A percentile compares a stretch with the other conserved stretches of the same genome.
phyloP scores from a whole-genome alignment of 257 asterid species.

The Capsicum pubescens region DNA sequence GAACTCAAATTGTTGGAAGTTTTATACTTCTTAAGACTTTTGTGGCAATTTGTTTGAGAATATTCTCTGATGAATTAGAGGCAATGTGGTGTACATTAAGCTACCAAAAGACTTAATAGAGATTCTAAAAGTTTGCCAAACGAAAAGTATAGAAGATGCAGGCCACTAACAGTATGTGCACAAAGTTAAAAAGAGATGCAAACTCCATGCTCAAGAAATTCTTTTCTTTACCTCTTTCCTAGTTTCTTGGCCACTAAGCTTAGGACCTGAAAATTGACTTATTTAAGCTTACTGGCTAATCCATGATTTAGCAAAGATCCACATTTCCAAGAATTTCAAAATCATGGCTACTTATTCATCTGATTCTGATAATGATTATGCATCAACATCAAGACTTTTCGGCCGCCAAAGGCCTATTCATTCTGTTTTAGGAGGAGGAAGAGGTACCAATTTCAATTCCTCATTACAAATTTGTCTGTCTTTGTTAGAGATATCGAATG shows the following conservation, averaged over 20 bases:
- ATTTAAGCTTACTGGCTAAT: slow-evolving; percentile 27
- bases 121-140: slow-evolving; percentile 8
- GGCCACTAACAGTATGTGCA: slow-evolving; percentile 27
- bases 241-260: slow-evolving; percentile 45
- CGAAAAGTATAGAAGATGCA: slow-evolving; percentile 27
- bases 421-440: slow-evolving; percentile 62
- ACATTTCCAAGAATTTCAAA: neutral
- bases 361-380: slow-evolving; percentile 34
- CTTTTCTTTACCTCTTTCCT: slow-evolving; percentile 44
- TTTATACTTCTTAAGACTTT: too few relatives aligned
- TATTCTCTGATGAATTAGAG: neutral
- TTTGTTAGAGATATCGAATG: neutral
- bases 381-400: slow-evolving; percentile 40
- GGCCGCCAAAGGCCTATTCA: slow-evolving; percentile 56
- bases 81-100: neutral
- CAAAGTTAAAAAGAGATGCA: slow-evolving; percentile 18
- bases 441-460: slow-evolving; percentile 39
- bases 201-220: slow-evolving; percentile 45
- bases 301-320: neutral
- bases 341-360: slow-evolving; percentile 29
- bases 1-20: neutral
- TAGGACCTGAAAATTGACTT: slow-evolving; percentile 33
- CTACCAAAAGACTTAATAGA: neutral
- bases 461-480: neutral
- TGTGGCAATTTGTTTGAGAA: neutral